Conservation (phyloP, 768 basidiomycete genomes). For the Mycena vulgaris region DNA sequence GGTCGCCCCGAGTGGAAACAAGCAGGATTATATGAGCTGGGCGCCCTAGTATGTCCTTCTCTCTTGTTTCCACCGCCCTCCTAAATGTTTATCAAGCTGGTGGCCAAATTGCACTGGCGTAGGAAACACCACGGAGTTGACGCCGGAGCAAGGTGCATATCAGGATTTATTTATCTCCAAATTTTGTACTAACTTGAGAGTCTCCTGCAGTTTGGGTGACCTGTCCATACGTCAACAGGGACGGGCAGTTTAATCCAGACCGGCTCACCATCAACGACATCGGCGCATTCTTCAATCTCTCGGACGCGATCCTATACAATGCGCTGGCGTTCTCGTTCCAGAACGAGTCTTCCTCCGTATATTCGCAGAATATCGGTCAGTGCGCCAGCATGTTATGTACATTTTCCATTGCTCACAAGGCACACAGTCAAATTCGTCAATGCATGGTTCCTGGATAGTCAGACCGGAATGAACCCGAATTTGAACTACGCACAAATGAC, state of each 20-base stretch:
- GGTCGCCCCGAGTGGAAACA: conserved; percentile 65
- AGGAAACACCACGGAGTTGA: conserved; percentile 70
- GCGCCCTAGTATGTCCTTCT: conserved; percentile 70
- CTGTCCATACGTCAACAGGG: conserved; percentile 69
- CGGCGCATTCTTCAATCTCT: conserved; percentile 67
- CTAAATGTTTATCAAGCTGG: conserved; percentile 52
- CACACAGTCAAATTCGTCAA: conserved; percentile 60
- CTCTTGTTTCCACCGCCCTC: background rate
- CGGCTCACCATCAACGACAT: conserved; percentile 69
- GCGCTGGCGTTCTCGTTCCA: conserved; percentile 68
- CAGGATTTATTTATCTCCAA: background rate
- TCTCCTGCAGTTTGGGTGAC: conserved; percentile 64
- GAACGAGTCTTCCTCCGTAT: conserved; percentile 52
- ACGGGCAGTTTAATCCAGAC: conserved; percentile 80
- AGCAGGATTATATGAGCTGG: conserved; percentile 80
- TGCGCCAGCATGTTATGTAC: background rate
- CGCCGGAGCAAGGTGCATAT: conserved; percentile 64
- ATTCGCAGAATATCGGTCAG: conserved; percentile 60
- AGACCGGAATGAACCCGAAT: conserved; percentile 76
- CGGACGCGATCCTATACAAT: conserved; percentile 76
- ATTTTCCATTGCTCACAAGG: conserved; percentile 2
- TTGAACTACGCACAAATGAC: conserved; percentile 71
- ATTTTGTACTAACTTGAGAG: conserved; percentile 7
- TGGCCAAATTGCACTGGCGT: conserved; percentile 77
- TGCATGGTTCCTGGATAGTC: conserved; percentile 72